phyloP scores from a whole-genome alignment of 805 yeast species.

The Tetrapisispora fleetii region DNA sequence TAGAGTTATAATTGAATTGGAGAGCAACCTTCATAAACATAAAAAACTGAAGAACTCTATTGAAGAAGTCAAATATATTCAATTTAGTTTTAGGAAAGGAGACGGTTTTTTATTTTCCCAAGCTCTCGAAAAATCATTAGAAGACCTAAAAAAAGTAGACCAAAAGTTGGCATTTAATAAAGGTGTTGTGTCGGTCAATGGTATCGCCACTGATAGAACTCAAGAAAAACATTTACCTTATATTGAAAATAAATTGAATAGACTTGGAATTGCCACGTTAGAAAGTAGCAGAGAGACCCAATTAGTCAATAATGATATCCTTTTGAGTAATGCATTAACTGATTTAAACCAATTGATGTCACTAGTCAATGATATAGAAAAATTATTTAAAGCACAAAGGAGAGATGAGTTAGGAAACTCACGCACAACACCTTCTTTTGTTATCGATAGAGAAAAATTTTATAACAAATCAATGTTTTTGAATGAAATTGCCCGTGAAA shows the following conservation, averaged over 20 bases:
- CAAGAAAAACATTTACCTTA: constrained; percentile 5
- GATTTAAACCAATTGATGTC: constrained; percentile 70
- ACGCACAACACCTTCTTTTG: constrained; percentile 12
- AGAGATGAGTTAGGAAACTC: constrained; percentile 4
- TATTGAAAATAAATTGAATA: constrained; percentile 24
- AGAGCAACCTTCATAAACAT: constrained; percentile 5
- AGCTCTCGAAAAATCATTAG: constrained; percentile 37
- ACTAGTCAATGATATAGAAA: constrained; percentile 65
- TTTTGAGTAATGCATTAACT: constrained; percentile 59
- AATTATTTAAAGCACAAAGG: constrained; percentile 36
- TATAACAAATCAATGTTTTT: constrained; percentile 34
- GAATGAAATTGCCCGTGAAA: constrained; percentile 67
- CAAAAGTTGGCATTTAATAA: constrained; percentile 15
- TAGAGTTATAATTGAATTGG: constrained; percentile 25
- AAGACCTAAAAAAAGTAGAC: constrained; percentile 41
- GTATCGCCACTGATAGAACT: constrained; percentile 10
- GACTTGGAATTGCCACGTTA: constrained; percentile 63
- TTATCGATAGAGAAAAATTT: constrained; percentile 30
- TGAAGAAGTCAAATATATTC: constrained; percentile 34
- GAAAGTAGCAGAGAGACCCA: constrained; percentile 47
- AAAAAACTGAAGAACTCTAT: neutral
- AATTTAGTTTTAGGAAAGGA: constrained; percentile 65
- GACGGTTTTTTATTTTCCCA: constrained; percentile 50
- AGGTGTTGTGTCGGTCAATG: constrained; percentile 29
- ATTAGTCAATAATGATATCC: constrained; percentile 46